These are phyloP conservation scores for Saccharomycopsis fermentans DNA, from an alignment of 805 yeast species.

Conservation along the genomic window DNA sequence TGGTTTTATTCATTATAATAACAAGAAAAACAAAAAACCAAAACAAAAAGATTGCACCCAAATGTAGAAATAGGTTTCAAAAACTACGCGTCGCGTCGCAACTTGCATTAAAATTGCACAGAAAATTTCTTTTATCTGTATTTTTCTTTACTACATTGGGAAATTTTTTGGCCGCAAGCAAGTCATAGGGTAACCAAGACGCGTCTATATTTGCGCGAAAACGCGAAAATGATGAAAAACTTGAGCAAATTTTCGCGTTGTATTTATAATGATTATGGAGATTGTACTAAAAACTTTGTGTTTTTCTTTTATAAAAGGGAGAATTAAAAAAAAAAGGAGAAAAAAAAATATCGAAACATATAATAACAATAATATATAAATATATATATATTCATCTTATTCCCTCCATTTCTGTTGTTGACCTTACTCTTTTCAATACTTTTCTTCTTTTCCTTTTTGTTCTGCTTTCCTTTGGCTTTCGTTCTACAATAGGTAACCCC, in stretches of 20 bases:
- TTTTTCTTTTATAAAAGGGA: not conserved
- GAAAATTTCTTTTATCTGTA: not conserved
- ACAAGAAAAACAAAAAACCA: not conserved
- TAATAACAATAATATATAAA: not conserved
- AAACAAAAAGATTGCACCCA: not conserved
- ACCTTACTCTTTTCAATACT: too few relatives aligned
- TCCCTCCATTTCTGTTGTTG: not conserved
- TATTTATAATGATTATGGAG: not conserved
- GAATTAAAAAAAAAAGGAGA: not conserved
- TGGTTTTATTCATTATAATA: too few relatives aligned
- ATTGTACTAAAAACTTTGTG: too few relatives aligned
- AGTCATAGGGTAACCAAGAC: not conserved
- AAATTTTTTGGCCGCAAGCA: not conserved
- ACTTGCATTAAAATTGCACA: not conserved
- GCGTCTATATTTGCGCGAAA: not conserved
- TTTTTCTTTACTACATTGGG: not conserved
- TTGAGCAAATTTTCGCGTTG: not conserved
- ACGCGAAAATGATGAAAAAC: not conserved
- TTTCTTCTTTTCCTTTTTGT: not conserved
- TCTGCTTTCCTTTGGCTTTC: not conserved
- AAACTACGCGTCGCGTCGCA: not conserved
- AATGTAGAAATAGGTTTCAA: not conserved
- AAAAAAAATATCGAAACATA: too few relatives aligned
- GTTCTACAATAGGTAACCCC: too few relatives aligned
- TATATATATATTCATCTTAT: not conserved